phyloP scores from a whole-genome alignment of 495 filamentous ascomycete genomes.

The Chaetomium tenue region DNA sequence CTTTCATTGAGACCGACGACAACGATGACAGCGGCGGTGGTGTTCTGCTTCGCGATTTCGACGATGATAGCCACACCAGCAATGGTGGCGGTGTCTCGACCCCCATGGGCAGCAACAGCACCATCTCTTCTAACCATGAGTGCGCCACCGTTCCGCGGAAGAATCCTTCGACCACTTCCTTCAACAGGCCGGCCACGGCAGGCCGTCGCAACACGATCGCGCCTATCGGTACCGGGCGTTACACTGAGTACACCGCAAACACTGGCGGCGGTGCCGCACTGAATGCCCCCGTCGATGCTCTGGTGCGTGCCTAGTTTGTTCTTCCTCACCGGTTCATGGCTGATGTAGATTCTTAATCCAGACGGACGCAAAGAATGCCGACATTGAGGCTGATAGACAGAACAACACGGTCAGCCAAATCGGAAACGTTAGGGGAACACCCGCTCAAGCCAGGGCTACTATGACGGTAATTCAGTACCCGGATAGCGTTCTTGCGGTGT shows the following conservation, averaged over 20 bases:
- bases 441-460: neutral
- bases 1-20: constrained; percentile 16
- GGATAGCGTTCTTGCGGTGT: neutral
- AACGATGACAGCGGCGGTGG: constrained; percentile 18
- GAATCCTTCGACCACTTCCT: neutral
- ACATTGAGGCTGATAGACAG: neutral
- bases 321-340: neutral
- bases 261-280: neutral
- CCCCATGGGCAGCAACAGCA: neutral
- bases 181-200: neutral
- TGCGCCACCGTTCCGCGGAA: neutral
- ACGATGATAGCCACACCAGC: constrained; percentile 7
- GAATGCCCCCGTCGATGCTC: neutral
- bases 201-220: constrained; percentile 16
- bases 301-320: neutral
- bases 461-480: neutral
- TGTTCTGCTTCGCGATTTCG: constrained; percentile 18
- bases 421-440: neutral
- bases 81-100: neutral
- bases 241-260: neutral
- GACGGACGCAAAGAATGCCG: neutral
- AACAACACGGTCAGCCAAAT: neutral
- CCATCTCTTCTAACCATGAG: neutral
- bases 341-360: neutral
- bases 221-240: constrained; percentile 17